phyloP scores from a whole-genome alignment of 2,329 filamentous ascomycete species.

The Penicillium palitans region DNA sequence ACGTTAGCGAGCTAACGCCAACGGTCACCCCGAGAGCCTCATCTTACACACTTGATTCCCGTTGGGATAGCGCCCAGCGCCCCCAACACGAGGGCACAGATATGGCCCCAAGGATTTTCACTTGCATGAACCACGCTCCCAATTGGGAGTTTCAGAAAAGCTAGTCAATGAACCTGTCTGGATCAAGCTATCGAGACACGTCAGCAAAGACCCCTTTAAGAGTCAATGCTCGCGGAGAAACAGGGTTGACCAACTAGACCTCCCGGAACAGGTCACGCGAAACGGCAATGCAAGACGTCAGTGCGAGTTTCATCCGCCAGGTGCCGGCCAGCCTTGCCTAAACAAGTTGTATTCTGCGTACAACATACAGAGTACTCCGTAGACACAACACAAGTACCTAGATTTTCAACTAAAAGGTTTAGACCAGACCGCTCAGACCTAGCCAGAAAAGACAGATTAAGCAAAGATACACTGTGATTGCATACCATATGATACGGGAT shows the following conservation, averaged over 20 bases:
- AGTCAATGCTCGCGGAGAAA: constrained; percentile 4
- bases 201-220: constrained; percentile 9
- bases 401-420: constrained; percentile 1
- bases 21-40: constrained; percentile 5
- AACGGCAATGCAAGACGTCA: constrained; percentile 1
- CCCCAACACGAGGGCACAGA: neutral
- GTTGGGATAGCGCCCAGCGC: neutral
- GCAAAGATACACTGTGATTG: constrained; percentile 5
- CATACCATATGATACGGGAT: neutral
- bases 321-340: constrained; percentile 5
- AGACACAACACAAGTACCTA: neutral
- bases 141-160: neutral
- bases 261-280: constrained; percentile 8
- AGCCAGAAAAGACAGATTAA: neutral
- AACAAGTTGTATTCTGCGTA: neutral
- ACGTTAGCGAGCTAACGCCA: neutral
- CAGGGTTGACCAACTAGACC: constrained; percentile 1
- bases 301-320: constrained; percentile 15
- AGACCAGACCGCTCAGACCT: neutral
- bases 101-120: neutral
- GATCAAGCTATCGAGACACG: constrained; percentile 17
- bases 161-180: neutral
- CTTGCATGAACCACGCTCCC: constrained; percentile 5
- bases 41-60: neutral
- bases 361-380: no score